These are phyloP conservation scores for Myxozyma lipomycoides DNA, from an alignment of 805 yeast genomes.

Conservation along the genomic window DNA sequence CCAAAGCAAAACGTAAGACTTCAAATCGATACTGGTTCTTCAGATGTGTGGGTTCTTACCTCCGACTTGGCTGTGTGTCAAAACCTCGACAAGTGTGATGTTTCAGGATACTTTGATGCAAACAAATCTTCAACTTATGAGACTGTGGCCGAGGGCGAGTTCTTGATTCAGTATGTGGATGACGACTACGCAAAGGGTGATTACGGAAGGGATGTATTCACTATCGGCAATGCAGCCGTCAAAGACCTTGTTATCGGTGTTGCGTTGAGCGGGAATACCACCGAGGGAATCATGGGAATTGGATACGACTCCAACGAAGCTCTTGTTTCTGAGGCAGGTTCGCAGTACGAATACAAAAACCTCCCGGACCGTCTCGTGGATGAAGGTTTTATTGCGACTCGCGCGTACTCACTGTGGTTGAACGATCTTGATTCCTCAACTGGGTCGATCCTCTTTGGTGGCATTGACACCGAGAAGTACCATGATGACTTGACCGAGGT, in stretches of 20 bases:
- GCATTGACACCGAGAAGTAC: constrained; percentile 44
- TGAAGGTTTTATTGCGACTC: constrained; percentile 42
- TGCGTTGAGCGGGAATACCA: constrained; percentile 59
- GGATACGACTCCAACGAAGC: constrained; percentile 39
- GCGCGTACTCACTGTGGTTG: constrained; percentile 48
- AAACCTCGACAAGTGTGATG: constrained; percentile 22
- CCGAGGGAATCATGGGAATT: constrained; percentile 49
- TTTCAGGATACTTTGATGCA: constrained; percentile 34
- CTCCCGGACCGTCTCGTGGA: constrained; percentile 38
- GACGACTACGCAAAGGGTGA: constrained; percentile 47
- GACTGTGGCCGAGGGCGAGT: constrained; percentile 28
- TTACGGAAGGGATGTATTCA: constrained; percentile 62
- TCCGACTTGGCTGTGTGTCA: constrained; percentile 40
- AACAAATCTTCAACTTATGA: constrained; percentile 33
- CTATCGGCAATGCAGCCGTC: constrained; percentile 48
- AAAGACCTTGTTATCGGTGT: constrained; percentile 64
- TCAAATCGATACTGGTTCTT: constrained; percentile 68
- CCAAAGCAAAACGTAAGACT: constrained; percentile 50
- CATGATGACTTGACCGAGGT: constrained; percentile 38
- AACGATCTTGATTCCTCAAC: constrained; percentile 35
- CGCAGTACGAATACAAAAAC: constrained; percentile 32
- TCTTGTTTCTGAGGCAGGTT: constrained; percentile 9
- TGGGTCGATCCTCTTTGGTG: constrained; percentile 46
- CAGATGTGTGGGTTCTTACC: constrained; percentile 63
- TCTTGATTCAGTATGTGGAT: constrained; percentile 45